phyloP scores from a whole-genome alignment of 2,329 filamentous ascomycete species.

The Pseudogymnoascus sp. region DNA sequence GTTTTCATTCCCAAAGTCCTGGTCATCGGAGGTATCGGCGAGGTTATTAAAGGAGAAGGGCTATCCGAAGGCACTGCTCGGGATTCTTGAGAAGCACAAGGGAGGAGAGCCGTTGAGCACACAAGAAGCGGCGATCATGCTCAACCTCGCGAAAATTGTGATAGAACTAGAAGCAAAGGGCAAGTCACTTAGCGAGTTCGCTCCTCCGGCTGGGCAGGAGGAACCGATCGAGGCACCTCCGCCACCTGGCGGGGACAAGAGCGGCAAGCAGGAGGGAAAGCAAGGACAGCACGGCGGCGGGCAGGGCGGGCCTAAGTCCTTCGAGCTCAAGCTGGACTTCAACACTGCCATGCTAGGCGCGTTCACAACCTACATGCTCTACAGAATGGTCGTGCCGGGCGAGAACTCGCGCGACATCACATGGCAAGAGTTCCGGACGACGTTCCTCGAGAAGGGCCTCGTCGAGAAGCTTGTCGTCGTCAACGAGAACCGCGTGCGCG shows the following conservation, averaged over 20 bases:
- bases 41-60: conserved; percentile 16
- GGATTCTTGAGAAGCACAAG: conserved; percentile 22
- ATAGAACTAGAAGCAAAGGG: neutral
- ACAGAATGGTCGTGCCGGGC: conserved; percentile 58
- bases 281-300: conserved; percentile 19
- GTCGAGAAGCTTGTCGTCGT: conserved; percentile 87
- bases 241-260: neutral
- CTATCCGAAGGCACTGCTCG: conserved; percentile 17
- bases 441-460: conserved; percentile 91
- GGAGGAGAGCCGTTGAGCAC: conserved; percentile 29
- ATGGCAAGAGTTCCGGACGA: conserved; percentile 92
- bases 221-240: neutral
- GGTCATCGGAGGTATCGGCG: neutral
- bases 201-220: neutral
- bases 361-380: conserved; percentile 57
- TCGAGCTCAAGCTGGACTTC: conserved; percentile 26
- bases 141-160: neutral
- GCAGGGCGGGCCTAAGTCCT: conserved; percentile 25
- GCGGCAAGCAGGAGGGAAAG: conserved; percentile 21
- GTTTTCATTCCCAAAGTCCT: conserved; percentile 12
- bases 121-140: neutral
- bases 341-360: conserved; percentile 38
- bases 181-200: neutral
- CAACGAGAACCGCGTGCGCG: conserved; percentile 68
- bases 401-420: conserved; percentile 76